phyloP scores from a whole-genome alignment of 495 filamentous ascomycete genomes.

The Tuber aestivum region DNA sequence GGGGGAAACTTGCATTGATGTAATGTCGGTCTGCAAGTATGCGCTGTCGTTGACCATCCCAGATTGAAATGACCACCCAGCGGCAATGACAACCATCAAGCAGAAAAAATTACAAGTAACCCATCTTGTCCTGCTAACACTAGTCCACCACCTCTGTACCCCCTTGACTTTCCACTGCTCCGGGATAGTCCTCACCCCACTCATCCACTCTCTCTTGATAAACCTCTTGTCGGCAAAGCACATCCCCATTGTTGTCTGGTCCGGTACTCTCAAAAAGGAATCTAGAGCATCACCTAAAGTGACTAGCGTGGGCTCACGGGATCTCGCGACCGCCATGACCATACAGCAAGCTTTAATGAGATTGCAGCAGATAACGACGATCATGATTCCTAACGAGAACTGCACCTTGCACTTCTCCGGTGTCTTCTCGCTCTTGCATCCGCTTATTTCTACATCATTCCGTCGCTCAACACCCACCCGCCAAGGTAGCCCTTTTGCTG shows the following conservation, averaged over 20 bases:
- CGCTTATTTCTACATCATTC: no score
- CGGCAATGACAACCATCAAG: neutral
- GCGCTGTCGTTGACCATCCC: neutral
- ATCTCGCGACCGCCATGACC: conserved; percentile 28
- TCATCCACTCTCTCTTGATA: neutral
- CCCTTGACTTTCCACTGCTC: neutral
- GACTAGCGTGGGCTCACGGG: conserved; percentile 26
- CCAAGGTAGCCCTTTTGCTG: neutral
- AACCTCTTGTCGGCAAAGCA: neutral
- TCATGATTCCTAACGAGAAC: conserved; percentile 45
- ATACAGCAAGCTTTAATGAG: conserved; percentile 44
- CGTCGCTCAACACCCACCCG: fast-evolving
- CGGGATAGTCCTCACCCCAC: neutral
- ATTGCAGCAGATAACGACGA: conserved; percentile 46
- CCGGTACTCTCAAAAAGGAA: conserved; percentile 16
- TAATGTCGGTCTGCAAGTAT: neutral
- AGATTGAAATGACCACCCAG: neutral
- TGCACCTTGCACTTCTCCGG: conserved; percentile 47
- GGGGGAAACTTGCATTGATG: neutral
- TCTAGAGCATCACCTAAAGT: conserved; percentile 23
- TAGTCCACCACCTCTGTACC: neutral
- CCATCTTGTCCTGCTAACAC: neutral
- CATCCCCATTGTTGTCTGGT: conserved; percentile 7
- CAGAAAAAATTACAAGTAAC: neutral
- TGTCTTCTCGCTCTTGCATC: neutral